Conservation (phyloP, 257 asterid genomes). For the Gentiana straminea region DNA sequence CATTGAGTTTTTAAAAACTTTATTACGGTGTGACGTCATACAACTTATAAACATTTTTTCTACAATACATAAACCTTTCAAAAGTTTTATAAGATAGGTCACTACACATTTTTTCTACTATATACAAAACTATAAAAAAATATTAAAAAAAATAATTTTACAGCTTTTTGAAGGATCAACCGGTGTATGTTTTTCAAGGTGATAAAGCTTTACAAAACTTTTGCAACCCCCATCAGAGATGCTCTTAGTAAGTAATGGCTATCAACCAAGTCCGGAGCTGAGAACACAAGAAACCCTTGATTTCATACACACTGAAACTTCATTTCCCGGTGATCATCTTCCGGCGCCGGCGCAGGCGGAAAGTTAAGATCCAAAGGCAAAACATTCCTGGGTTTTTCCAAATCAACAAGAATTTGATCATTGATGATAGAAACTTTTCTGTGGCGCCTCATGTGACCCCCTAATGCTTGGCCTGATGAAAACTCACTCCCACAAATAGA, state of each 20-base stretch:
- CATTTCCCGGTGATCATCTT: slow-evolving; percentile 20
- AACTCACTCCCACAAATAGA: slow-evolving; percentile 74
- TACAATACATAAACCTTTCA: no score
- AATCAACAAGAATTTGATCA: slow-evolving; percentile 1
- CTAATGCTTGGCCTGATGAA: slow-evolving; percentile 79
- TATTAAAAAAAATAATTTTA: no score
- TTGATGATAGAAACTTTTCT: slow-evolving; percentile 24
- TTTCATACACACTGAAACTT: slow-evolving; percentile 20
- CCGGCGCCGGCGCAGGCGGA: slow-evolving; percentile 57
- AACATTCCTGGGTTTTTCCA: slow-evolving; percentile 27
- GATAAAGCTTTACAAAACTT: no score
- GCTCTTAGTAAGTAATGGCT: slow-evolving; percentile 35
- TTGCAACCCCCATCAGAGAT: slow-evolving; percentile 1
- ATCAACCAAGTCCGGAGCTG: slow-evolving; percentile 59
- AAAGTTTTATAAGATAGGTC: no score
- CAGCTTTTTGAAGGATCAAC: no score
- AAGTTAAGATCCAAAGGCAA: slow-evolving; percentile 63
- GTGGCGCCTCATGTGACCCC: slow-evolving; percentile 92
- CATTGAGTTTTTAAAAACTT: no score
- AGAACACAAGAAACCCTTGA: slow-evolving; percentile 31
- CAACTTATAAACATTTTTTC: no score
- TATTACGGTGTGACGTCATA: no score
- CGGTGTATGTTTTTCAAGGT: no score
- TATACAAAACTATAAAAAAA: no score
- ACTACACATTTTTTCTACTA: no score